Conservation (phyloP, 2,329 filamentous ascomycete species). For the Cladophialophora yegresii region DNA sequence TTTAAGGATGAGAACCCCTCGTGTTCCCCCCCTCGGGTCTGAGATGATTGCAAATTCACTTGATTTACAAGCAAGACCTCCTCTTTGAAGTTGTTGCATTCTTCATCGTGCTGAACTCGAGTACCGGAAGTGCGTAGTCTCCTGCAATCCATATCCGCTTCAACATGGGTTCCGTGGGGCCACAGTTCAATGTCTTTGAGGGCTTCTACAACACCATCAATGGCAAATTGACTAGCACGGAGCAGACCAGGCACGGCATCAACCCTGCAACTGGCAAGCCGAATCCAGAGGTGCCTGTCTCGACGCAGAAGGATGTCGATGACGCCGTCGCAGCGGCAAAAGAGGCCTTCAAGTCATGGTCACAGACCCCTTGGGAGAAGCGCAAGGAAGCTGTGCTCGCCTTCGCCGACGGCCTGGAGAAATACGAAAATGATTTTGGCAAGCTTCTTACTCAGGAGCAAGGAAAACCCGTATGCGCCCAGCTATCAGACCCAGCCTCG, state of each 20-base stretch:
- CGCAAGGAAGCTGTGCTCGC: slow-evolving; percentile 41
- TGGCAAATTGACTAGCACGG: slow-evolving; percentile 50
- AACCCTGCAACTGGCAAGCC: slow-evolving; percentile 56
- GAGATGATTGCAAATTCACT: not conserved
- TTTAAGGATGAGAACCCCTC: not conserved
- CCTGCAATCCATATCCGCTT: not conserved
- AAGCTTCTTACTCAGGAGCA: slow-evolving; percentile 48
- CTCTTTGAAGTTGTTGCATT: not conserved
- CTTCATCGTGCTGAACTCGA: not conserved
- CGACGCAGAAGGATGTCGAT: slow-evolving; percentile 54
- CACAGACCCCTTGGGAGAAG: slow-evolving; percentile 42
- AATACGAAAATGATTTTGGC: slow-evolving; percentile 42
- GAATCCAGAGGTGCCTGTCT: slow-evolving; percentile 55
- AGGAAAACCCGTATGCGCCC: slow-evolving; percentile 42
- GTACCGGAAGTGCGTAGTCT: not conserved
- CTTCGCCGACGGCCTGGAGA: slow-evolving; percentile 43
- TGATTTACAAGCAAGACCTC: not conserved
- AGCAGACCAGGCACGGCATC: slow-evolving; percentile 51
- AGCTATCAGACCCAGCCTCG: not conserved
- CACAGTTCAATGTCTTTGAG: slow-evolving; percentile 38
- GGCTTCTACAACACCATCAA: slow-evolving; percentile 58
- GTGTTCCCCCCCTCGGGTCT: not conserved
- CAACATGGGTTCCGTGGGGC: slow-evolving; percentile 22
- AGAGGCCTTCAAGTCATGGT: slow-evolving; percentile 55
- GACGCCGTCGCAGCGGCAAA: slow-evolving; percentile 53